Evolutionary conservation across 2,329 filamentous ascomycete genomes (phyloP), one percentile per base, ranked within the genome.

Genomic region (Fusarium citri): DNA sequence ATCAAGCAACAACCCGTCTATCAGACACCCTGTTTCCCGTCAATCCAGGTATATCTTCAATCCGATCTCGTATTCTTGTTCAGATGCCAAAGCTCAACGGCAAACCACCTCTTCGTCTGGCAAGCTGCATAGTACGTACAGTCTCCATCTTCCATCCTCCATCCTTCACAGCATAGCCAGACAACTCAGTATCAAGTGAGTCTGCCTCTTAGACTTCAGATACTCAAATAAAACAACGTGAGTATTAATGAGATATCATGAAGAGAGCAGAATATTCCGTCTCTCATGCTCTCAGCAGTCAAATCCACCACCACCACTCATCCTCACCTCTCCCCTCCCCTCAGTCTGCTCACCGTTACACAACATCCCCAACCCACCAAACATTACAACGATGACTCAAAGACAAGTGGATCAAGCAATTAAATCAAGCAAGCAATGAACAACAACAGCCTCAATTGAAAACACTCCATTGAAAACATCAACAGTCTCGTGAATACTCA

Each of bases 61-160:
- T 12, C 10, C 1, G 5, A 37, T 0, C 1, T 37, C 5, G 5
- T 6, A 2, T 11, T 6, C 18, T 2, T 37, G 6, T 4, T 37
- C 0, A 37, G 34, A 12, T 37, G 34, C 18, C 34, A 37, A 37
- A 37, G 18, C 18, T 12, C 34, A n/a, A n/a, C 18, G 34, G 34
- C 34, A 37, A n/a, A n/a, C 18, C 10, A n/a, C 34, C 34, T 37
- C 18, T 7, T 12, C 9, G 1, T 3, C 3, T n/a, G 34, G 34
- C 34, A 7, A 12, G 34, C 34, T 37, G 18, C 18, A 37, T 1
- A 11, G 0, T n/a, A 37, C 18, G 18, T 7, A 37, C 9, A 37
- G 5, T n/a, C 34, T 2, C 9, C 31, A 6, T 37, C 8, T 1
- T 37, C 16, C 16, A 37, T 37, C 16, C 16, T n/a, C n/a, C n/a